Conservation (phyloP, 2,329 filamentous ascomycete species). For the Aspergillus latus region DNA sequence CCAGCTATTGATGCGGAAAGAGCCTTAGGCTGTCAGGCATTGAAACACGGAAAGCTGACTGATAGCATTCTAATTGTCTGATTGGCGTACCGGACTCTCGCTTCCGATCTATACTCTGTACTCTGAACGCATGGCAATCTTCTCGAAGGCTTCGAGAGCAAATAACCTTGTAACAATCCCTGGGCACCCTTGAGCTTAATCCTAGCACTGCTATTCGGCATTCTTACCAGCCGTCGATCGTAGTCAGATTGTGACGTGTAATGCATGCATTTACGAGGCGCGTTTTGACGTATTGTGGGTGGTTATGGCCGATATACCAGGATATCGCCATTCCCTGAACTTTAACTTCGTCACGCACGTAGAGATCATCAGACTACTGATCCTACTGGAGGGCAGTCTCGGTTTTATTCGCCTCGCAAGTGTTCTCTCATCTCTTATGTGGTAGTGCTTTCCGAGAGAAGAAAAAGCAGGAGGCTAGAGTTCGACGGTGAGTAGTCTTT, state of each 20-base stretch:
- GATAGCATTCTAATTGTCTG: background rate
- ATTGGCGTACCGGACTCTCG: slow-evolving; percentile 9
- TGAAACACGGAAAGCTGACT: background rate
- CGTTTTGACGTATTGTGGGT: background rate
- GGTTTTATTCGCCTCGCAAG: slow-evolving; percentile 2
- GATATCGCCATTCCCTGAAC: background rate
- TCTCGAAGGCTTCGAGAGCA: background rate
- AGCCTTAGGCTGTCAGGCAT: slow-evolving; percentile 4
- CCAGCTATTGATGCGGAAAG: background rate
- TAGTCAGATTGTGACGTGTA: slow-evolving; percentile 4
- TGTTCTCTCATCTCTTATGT: slow-evolving; percentile 14
- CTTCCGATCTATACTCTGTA: background rate
- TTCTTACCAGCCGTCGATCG: background rate
- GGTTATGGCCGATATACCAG: background rate
- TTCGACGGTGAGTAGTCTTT: slow-evolving; percentile 24
- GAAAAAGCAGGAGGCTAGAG: slow-evolving; percentile 22
- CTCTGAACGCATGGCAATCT: background rate
- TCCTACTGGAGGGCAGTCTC: background rate
- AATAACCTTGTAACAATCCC: background rate
- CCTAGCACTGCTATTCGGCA: too few relatives aligned
- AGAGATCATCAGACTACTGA: background rate
- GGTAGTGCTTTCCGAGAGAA: slow-evolving; percentile 16
- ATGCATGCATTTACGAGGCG: background rate
- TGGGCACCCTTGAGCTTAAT: background rate
- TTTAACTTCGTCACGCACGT: background rate